Evolutionary conservation across 805 yeast species (phyloP).

Genomic region (Wickerhamiella allomyrinae): DNA sequence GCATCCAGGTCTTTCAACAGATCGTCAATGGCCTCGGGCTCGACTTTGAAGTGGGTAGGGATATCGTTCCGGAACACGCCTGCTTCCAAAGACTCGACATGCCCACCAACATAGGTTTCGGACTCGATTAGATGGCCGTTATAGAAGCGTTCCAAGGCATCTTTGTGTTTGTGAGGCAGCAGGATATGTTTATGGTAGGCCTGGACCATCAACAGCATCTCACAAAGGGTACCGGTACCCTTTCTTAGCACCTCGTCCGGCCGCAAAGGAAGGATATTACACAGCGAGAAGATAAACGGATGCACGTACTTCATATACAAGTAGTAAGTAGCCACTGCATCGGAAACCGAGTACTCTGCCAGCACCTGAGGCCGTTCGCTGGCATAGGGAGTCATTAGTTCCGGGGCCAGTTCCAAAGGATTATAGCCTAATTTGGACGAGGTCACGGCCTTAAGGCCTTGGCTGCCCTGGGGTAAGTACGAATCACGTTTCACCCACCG

Average conservation of each 20-base stretch:
- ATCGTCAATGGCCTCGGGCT: conserved; percentile 71
- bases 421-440: conserved; percentile 90
- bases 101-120: conserved; percentile 98
- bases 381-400: conserved; percentile 96
- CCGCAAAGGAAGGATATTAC: conserved; percentile 87
- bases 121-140: conserved; percentile 88
- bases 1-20: conserved; percentile 55
- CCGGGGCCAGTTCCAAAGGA: conserved; percentile 95
- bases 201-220: conserved; percentile 90
- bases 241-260: conserved; percentile 94
- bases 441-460: conserved; percentile 95
- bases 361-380: conserved; percentile 80
- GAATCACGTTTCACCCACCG: conserved; percentile 98
- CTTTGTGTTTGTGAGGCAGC: conserved; percentile 85
- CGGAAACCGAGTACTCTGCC: conserved; percentile 96
- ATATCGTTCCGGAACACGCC: conserved; percentile 93
- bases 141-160: conserved; percentile 87
- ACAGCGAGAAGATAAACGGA: conserved; percentile 88
- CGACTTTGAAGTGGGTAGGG: conserved; percentile 58
- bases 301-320: conserved; percentile 92
- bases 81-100: conserved; percentile 93
- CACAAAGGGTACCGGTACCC: conserved; percentile 98
- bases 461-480: conserved; percentile 95
- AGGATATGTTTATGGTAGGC: conserved; percentile 68
- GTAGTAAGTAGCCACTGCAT: conserved; percentile 97